Evolutionary conservation across 2,329 filamentous ascomycete species (phyloP).

Genomic region (Penicillium glabrum): DNA sequence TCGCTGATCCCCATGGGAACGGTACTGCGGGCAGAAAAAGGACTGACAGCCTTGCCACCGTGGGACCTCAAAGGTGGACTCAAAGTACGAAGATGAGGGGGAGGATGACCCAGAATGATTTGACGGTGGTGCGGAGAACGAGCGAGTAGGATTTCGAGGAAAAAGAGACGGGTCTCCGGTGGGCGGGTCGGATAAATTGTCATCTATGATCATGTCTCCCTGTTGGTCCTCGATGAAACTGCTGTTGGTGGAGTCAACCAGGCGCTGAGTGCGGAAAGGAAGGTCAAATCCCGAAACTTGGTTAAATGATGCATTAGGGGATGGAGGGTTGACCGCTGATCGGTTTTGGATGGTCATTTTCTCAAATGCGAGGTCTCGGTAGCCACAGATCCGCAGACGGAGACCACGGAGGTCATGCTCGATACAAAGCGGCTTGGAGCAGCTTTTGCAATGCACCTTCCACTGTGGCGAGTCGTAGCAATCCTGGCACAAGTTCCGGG

Average conservation of each 20-base stretch:
- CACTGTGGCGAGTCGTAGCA: conserved; percentile 59
- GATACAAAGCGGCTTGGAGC: conserved; percentile 58
- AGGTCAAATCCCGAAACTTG: conserved; percentile 27
- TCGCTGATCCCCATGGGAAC: conserved; percentile 46
- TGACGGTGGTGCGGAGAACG: conserved; percentile 40
- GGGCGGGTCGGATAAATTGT: conserved; percentile 20
- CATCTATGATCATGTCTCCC: conserved; percentile 27
- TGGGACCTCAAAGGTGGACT: conserved; percentile 36
- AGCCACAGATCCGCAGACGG: conserved; percentile 58
- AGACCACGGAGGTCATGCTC: conserved; percentile 60
- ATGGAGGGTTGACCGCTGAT: conserved; percentile 16
- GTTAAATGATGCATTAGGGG: conserved; percentile 10
- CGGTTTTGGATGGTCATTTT: conserved; percentile 41
- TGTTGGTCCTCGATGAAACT: conserved; percentile 36
- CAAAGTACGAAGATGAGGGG: conserved; percentile 38
- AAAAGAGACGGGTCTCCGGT: conserved; percentile 20
- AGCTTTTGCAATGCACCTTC: conserved; percentile 60
- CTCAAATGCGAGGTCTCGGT: conserved; percentile 55
- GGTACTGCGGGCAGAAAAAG: conserved; percentile 48
- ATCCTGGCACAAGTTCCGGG: conserved; percentile 57
- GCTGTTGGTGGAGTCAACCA: conserved; percentile 32
- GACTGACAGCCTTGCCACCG: conserved; percentile 51
- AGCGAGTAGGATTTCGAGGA: conserved; percentile 33
- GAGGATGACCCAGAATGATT: conserved; percentile 43
- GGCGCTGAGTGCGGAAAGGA: conserved; percentile 31